Evolutionary conservation across 179 eudicot species (phyloP).

Genomic region (Spergularia azorica): DNA sequence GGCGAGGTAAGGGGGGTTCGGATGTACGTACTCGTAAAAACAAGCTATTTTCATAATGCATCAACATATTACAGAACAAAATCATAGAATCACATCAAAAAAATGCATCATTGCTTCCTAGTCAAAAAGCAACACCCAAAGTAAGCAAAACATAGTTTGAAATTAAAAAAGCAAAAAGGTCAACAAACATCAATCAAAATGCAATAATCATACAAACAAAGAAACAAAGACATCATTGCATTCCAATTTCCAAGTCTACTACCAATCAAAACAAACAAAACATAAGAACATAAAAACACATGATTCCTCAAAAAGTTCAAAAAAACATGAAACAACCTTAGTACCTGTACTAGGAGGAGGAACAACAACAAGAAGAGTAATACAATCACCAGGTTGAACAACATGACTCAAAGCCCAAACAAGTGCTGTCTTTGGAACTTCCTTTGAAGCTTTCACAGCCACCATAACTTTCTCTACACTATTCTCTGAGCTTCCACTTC

Average conservation of each 20-base stretch:
- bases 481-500: conserved; percentile 23
- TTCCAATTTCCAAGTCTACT: background rate
- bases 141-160: background rate
- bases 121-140: background rate
- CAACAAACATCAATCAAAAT: conserved; percentile 5
- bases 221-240: background rate
- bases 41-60: too few species aligned
- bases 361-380: conserved; percentile 80
- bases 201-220: background rate
- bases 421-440: conserved; percentile 78
- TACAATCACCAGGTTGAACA: conserved; percentile 96
- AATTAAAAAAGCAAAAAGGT: conserved; percentile 9
- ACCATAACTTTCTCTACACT: conserved; percentile 77
- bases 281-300: background rate
- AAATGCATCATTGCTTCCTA: background rate
- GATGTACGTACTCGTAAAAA: too few species aligned
- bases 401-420: conserved; percentile 99
- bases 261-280: background rate
- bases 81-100: background rate
- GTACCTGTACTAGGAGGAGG: conserved; percentile 66
- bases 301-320: background rate
- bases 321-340: background rate
- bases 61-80: too few species aligned
- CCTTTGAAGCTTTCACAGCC: conserved; percentile 94
- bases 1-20: too few species aligned